phyloP scores from a whole-genome alignment of 2,329 filamentous ascomycete species.

The Neofusicoccum kwambonambiense region DNA sequence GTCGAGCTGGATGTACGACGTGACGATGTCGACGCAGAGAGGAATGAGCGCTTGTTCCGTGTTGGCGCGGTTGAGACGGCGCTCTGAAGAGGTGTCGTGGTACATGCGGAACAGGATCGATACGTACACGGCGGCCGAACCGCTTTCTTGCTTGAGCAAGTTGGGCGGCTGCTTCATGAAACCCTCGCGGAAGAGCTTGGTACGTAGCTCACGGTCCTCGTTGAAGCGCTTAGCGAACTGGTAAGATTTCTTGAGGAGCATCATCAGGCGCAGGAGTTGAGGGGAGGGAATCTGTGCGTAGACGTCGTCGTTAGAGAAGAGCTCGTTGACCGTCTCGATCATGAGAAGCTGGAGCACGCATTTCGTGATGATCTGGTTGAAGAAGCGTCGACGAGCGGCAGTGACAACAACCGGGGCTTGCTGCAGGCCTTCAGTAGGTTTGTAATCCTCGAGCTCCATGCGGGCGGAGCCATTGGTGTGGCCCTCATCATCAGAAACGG shows the following conservation, averaged over 20 bases:
- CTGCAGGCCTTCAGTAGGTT: constrained; percentile 63
- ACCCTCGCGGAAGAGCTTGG: constrained; percentile 91
- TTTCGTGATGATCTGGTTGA: constrained; percentile 98
- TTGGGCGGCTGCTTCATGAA: constrained; percentile 99
- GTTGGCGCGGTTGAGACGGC: constrained; percentile 73
- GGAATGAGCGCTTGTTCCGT: constrained; percentile 92
- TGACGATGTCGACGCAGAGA: constrained; percentile 90
- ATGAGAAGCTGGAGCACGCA: constrained; percentile 97
- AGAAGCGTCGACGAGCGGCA: constrained; percentile 87
- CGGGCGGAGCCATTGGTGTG: constrained; percentile 40
- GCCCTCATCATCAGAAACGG: constrained; percentile 30
- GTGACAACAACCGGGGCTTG: constrained; percentile 91
- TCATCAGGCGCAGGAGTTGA: constrained; percentile 90
- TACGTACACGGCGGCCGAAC: constrained; percentile 90
- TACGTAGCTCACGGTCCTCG: constrained; percentile 91
- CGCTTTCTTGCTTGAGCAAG: constrained; percentile 92
- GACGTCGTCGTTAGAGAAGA: constrained; percentile 95
- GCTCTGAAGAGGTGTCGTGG: constrained; percentile 79
- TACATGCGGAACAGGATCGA: constrained; percentile 98
- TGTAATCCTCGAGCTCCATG: constrained; percentile 78
- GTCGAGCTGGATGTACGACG: constrained; percentile 79
- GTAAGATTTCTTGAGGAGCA: constrained; percentile 90
- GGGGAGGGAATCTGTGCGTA: constrained; percentile 89
- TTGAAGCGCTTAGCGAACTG: constrained; percentile 98
- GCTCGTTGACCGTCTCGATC: constrained; percentile 98